phyloP scores from a whole-genome alignment of 306 rosid genomes.

The Cicer judaicum region DNA sequence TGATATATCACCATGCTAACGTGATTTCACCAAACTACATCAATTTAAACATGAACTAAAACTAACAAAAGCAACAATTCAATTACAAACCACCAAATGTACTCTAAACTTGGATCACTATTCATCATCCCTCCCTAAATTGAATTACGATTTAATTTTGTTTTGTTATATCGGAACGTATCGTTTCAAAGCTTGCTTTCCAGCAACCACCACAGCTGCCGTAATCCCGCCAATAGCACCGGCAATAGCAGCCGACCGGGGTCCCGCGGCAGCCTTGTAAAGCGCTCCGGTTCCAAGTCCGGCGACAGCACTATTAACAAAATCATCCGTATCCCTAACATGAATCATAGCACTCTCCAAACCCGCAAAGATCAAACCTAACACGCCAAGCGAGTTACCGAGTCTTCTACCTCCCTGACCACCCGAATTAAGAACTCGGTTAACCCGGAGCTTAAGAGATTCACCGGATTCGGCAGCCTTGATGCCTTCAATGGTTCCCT shows the following conservation, averaged over 20 bases:
- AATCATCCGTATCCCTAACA: constrained; percentile 58
- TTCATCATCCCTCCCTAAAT: background rate
- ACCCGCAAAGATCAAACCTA: constrained; percentile 66
- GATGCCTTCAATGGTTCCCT: constrained; percentile 59
- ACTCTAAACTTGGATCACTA: constrained; percentile 11
- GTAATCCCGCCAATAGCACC: constrained; percentile 73
- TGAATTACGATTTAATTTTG: background rate
- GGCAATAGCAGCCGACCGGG: constrained; percentile 72
- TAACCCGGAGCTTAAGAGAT: constrained; percentile 61
- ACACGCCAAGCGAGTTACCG: constrained; percentile 64
- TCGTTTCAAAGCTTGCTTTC: constrained; percentile 66
- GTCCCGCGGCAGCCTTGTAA: constrained; percentile 64
- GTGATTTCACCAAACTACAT: background rate
- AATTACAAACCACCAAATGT: background rate
- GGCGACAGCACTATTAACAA: constrained; percentile 63
- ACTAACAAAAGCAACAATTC: background rate
- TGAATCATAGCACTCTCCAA: constrained; percentile 57
- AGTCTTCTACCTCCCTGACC: constrained; percentile 61
- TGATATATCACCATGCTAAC: too few species aligned
- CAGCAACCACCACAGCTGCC: constrained; percentile 65
- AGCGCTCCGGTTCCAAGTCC: constrained; percentile 77
- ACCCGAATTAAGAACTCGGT: constrained; percentile 70
- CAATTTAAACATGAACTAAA: background rate
- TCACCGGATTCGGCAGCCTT: constrained; percentile 64
- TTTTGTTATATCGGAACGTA: constrained; percentile 56